Base-by-base conservation (phyloP, 306 rosid species). In the Cicer chorassanicum region DNA sequence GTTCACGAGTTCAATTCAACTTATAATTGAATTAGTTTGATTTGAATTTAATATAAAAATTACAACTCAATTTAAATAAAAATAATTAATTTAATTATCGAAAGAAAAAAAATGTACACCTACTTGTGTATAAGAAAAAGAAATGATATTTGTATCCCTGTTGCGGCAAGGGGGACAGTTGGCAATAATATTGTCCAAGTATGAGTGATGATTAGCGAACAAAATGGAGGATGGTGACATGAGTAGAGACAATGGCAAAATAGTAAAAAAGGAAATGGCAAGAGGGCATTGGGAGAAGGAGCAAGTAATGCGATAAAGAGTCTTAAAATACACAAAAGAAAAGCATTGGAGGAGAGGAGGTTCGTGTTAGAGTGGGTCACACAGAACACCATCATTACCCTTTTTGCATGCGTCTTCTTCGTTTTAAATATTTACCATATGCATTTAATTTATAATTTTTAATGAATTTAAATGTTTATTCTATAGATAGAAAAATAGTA, bases 351-450 rank as follows among this genome's bases (percentile, higher is more conserved):
- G 44, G 77, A 29, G 54, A 40, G 68, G 50, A 66, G 76, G 68
- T 41, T 78, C 71, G 83, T 75, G 86, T 50, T 9, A 51, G 68
- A 65, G 80, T 83, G 87, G 82, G 83, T 55, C 74, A 70, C 79
- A 83, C 83, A 87, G 88, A 70, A 89, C 97, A 89, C 83, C 96
- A 92, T 92, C 85, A 92, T 89, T 79, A 86, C 87, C 87, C 85
- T 85, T 86, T 79, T 82, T 79, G 96, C 97, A 92, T 92, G 97
- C 97, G 97, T 80, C 89, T 89, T 29, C 36, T 73, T 86, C 88
- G 67, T 83, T 87, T 80, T 80, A 36, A 76, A 82, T 65, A 48
- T 57, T 73, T 77, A 13, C 53, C 53, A 64, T 16, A 40, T 9
- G 7, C 13, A 11, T 59, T 59, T 51, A 6, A 2, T 6, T 53